These are phyloP conservation scores for Globisporangium uncinulatum DNA, from an alignment of 352 stramenopile species.

Conservation along the genomic window DNA sequence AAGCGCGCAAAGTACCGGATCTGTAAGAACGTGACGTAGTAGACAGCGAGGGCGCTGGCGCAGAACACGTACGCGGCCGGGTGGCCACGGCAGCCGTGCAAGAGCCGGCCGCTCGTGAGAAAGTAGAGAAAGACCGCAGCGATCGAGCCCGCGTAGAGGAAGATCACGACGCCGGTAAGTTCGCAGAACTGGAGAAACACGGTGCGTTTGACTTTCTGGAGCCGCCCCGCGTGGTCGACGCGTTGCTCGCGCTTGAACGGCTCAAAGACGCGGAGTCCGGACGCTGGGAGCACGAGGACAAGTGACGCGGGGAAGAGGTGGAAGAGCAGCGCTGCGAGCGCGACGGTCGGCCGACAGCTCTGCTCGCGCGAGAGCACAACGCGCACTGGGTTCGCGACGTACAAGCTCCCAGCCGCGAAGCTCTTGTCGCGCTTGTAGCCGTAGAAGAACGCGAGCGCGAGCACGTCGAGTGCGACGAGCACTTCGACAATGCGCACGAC, in stretches of 20 bases:
- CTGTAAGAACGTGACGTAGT: constrained; percentile 58
- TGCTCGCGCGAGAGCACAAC: constrained; percentile 34
- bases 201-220: constrained; percentile 69
- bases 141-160: constrained; percentile 45
- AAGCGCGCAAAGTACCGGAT: constrained; percentile 69
- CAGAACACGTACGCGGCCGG: constrained; percentile 40
- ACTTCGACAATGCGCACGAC: constrained; percentile 56
- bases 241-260: constrained; percentile 55
- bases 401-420: constrained; percentile 30
- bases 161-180: constrained; percentile 42
- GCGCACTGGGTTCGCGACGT: constrained; percentile 36
- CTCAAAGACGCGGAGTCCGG: constrained; percentile 57
- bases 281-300: constrained; percentile 48
- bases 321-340: constrained; percentile 65
- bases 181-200: constrained; percentile 71
- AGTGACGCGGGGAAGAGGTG: constrained; percentile 52
- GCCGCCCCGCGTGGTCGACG: constrained; percentile 22
- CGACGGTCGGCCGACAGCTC: constrained; percentile 48
- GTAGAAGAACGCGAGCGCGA: constrained; percentile 61
- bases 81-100: constrained; percentile 39
- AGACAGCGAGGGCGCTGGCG: constrained; percentile 61
- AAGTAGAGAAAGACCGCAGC: constrained; percentile 76
- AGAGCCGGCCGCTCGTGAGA: constrained; percentile 73
- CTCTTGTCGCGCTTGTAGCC: constrained; percentile 26
- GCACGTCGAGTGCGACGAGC: constrained; percentile 47